These are phyloP conservation scores for Aureobasidium leucospermi DNA, from an alignment of 2,329 filamentous ascomycete species.

Conservation along the genomic window DNA sequence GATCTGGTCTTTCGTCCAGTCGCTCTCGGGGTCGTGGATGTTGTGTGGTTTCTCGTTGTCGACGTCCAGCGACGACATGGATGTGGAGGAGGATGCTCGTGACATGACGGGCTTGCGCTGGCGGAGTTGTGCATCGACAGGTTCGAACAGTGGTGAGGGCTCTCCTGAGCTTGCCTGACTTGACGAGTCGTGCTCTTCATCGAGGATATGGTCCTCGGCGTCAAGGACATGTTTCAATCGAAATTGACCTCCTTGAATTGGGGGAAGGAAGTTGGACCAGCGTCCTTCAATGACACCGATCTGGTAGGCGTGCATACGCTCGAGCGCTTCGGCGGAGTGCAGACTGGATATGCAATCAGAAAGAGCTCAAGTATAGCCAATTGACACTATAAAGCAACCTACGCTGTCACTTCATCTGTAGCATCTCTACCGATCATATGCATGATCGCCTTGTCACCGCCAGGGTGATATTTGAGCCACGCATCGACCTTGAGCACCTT, in stretches of 20 bases:
- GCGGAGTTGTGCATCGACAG: constrained; percentile 32
- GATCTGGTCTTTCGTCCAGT: constrained; percentile 64
- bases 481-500: constrained; percentile 80
- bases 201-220: not conserved
- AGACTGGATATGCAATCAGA: constrained; percentile 31
- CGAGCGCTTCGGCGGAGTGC: constrained; percentile 70
- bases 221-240: constrained; percentile 40
- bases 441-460: constrained; percentile 80
- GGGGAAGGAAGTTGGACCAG: constrained; percentile 82
- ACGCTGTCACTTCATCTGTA: constrained; percentile 90
- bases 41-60: constrained; percentile 25
- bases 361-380: not conserved
- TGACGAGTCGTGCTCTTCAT: constrained; percentile 33
- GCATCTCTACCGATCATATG: constrained; percentile 71
- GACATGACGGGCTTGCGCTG: constrained; percentile 18
- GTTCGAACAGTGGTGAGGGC: constrained; percentile 53
- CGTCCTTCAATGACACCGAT: constrained; percentile 71
- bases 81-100: constrained; percentile 50
- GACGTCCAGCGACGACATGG: constrained; percentile 46
- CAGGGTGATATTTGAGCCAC: constrained; percentile 85
- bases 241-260: constrained; percentile 81
- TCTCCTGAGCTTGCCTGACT: constrained; percentile 49
- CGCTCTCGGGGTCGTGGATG: constrained; percentile 53
- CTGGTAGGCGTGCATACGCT: constrained; percentile 70
- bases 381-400: not conserved